A percentile compares a stretch with the other conserved stretches of the same genome.
Conservation (phyloP, 2,329 filamentous ascomycete species). For the Arthroderma sp. region DNA sequence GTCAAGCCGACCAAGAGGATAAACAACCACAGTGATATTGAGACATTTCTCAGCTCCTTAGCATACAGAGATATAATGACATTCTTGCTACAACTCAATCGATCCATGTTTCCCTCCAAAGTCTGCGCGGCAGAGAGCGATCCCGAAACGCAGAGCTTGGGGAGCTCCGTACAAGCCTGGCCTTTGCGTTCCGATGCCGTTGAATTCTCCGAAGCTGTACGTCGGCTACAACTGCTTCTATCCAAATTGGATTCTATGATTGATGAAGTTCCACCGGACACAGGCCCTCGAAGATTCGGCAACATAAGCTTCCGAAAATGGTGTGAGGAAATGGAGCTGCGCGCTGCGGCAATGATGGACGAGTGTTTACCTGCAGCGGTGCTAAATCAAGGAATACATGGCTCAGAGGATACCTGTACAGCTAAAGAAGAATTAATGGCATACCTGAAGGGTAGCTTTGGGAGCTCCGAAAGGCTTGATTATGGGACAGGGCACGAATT, state of each 20-base stretch:
- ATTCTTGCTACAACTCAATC: slow-evolving; percentile 83
- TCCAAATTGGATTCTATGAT: slow-evolving; percentile 52
- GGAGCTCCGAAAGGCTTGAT: slow-evolving; percentile 76
- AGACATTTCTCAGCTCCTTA: slow-evolving; percentile 62
- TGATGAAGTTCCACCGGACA: slow-evolving; percentile 67
- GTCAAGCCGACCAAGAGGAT: slow-evolving; percentile 63
- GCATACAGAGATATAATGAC: slow-evolving; percentile 79
- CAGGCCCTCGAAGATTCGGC: slow-evolving; percentile 77
- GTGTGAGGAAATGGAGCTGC: slow-evolving; percentile 55
- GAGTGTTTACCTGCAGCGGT: slow-evolving; percentile 42
- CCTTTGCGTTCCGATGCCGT: slow-evolving; percentile 27
- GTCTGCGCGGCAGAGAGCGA: slow-evolving; percentile 20
- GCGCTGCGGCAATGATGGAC: slow-evolving; percentile 43
- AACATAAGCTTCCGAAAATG: slow-evolving; percentile 84
- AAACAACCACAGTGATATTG: slow-evolving; percentile 69
- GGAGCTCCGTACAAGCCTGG: slow-evolving; percentile 36
- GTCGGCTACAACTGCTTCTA: slow-evolving; percentile 53
- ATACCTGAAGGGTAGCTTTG: slow-evolving; percentile 78
- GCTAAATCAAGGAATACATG: slow-evolving; percentile 17
- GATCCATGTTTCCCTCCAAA: slow-evolving; percentile 63
- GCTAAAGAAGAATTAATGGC: slow-evolving; percentile 55
- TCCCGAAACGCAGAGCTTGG: slow-evolving; percentile 5
- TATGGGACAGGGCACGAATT: slow-evolving; percentile 95
- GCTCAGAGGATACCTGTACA: slow-evolving; percentile 24
- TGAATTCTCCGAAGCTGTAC: slow-evolving; percentile 45